These are phyloP conservation scores for Akanthomyces lecanii DNA, from an alignment of 2,329 filamentous ascomycete genomes.

Conservation along the genomic window DNA sequence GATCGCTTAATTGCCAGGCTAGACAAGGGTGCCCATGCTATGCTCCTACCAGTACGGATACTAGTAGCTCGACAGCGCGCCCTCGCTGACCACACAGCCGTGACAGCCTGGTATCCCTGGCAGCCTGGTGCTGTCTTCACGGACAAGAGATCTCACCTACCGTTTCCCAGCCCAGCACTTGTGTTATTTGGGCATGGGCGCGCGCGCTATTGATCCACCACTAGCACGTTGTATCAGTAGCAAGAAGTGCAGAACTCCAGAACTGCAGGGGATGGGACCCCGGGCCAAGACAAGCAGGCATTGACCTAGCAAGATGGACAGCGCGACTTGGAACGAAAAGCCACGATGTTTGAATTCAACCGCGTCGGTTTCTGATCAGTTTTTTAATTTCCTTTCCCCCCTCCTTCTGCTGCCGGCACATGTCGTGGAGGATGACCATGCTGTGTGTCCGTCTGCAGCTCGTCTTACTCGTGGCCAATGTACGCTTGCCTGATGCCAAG, in stretches of 20 bases:
- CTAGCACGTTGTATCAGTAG: background rate
- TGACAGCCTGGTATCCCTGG: too few species aligned
- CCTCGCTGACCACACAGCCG: background rate
- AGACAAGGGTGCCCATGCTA: background rate
- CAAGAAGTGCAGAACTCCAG: background rate
- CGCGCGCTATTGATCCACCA: constrained; percentile 8
- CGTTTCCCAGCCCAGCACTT: background rate
- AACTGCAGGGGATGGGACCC: background rate
- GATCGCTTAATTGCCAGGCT: constrained; percentile 13
- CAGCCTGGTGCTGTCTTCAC: too few species aligned
- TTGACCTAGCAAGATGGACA: background rate
- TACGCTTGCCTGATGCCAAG: background rate
- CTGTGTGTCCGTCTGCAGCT: constrained; percentile 1
- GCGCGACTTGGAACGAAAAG: background rate
- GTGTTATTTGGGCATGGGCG: background rate
- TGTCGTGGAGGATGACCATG: background rate
- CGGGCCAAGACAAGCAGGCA: background rate
- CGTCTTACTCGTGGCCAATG: constrained; percentile 6
- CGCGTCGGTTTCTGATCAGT: background rate
- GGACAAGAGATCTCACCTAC: background rate
- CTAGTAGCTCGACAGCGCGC: background rate
- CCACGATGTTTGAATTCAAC: background rate
- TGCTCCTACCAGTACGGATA: too few species aligned
- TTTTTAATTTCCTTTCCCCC: background rate
- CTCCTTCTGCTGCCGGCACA: background rate